Base-by-base conservation (phyloP, 257 asterid species). In the Solanum pimpinellifolium region DNA sequence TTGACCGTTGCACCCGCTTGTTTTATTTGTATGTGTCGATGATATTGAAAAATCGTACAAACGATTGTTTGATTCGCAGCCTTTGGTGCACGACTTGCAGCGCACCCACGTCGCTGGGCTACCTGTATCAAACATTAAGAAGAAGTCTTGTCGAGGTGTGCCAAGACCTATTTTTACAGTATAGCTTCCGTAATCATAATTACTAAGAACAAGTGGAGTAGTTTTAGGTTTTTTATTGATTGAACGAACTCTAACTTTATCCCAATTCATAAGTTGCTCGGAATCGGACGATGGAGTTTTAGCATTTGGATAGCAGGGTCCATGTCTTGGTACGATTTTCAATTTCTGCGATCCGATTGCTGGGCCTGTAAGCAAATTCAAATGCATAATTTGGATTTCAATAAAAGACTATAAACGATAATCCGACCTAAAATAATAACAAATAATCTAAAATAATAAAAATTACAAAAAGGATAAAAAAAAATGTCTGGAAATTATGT, bases 61-160 rank as follows among this genome's bases (percentile, higher is more conserved):
- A 44, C 0, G n/a, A 25, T 25, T 0, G 0, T 14, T 7, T 4
- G 39, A 9, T 25, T 44, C 4, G 65, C 84, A 77, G 4, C 65
- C 84, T 44, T 44, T 25, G 39, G 39, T 77, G 41, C 84, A 77
- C 3, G 84, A 44, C 9, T 44, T 46, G 15, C 84, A 77, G 8
- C 62, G 25, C 11, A 77, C 84, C 84, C 84, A 77, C 9, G 84
- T 44, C 13, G 15, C 2, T n/a, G 3, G 0, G 39, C 84, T 77
- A 44, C 84, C 84, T 7, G 65, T 77, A 77, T 77, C 84, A 35
- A 77, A 16, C 60, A 77, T 44, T 77, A 77, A 77, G 84, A 9
- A 1, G 29, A 44, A 77, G 13, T 77, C 0, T 25, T 77, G 84
- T 77, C 56, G 23, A 3, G 84, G 84, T 25, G 84, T 77, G 15